phyloP scores from a whole-genome alignment of 306 rosid species.

The Acacia crassicarpa region DNA sequence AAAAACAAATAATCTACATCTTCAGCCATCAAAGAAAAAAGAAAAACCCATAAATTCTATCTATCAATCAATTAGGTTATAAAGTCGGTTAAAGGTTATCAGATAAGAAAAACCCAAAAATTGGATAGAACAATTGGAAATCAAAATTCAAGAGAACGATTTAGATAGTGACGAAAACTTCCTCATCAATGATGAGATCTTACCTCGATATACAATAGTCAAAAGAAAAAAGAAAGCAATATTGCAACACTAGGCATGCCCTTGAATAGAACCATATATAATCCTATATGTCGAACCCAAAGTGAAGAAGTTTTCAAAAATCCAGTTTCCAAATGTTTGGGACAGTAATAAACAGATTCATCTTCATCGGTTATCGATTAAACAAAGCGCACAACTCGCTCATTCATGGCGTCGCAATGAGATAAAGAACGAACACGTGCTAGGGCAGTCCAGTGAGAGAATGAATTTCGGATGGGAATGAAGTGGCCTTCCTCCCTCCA shows the following conservation, averaged over 20 bases:
- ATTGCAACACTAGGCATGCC: not conserved
- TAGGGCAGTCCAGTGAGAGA: too few species aligned
- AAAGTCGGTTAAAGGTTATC: too few species aligned
- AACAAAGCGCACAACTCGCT: conserved; percentile 13
- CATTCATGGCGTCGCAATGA: too few species aligned
- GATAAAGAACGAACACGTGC: too few species aligned
- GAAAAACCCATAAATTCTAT: not conserved
- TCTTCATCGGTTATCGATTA: not conserved
- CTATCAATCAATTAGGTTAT: not conserved
- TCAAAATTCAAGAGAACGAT: too few species aligned
- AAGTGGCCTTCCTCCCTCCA: too few species aligned
- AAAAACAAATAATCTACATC: not conserved
- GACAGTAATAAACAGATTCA: conserved; percentile 8
- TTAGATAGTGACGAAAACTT: too few species aligned
- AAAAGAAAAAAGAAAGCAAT: not conserved
- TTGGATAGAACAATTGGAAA: too few species aligned
- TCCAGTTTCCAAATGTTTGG: conserved; percentile 1
- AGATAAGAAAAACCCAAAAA: too few species aligned
- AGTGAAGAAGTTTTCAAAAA: not conserved
- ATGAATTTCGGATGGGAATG: too few species aligned
- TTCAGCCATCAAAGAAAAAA: too few species aligned
- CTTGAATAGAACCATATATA: conserved; percentile 15
- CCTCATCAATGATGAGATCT: not conserved
- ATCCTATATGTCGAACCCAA: not conserved
- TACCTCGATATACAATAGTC: not conserved